Percentiles rank a stretch among this genome's conserved stretches.
These are phyloP conservation scores for Cryptococcus hybrid DNA, from an alignment of 1,284 basidiomycete species.

Conservation along the genomic window DNA sequence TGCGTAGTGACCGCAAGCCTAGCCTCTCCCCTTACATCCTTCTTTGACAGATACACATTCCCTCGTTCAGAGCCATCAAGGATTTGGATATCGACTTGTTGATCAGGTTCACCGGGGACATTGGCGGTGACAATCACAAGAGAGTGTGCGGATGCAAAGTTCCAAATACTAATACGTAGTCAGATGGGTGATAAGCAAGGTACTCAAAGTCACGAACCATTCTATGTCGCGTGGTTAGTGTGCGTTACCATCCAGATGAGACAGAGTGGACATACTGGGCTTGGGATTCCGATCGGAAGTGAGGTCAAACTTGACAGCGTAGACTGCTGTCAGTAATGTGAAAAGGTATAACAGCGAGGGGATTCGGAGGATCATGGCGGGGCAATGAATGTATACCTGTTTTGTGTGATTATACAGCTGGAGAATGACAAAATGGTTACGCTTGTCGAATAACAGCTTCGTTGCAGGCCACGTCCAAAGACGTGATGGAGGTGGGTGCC, in stretches of 20 bases:
- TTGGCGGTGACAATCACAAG: conserved; percentile 95
- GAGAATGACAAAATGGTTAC: too few relatives aligned
- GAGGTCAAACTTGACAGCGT: conserved; percentile 80
- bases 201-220: conserved; percentile 26
- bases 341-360: conserved; percentile 19
- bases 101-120: conserved; percentile 66
- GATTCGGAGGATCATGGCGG: conserved; percentile 5
- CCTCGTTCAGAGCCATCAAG: conserved; percentile 82
- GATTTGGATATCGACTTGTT: conserved; percentile 90
- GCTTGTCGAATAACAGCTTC: too few relatives aligned
- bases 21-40: conserved; percentile 83
- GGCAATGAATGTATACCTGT: too few relatives aligned
- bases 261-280: conserved; percentile 52
- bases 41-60: conserved; percentile 91
- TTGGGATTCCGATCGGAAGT: conserved; percentile 66
- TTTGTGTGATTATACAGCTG: too few relatives aligned
- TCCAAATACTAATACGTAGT: conserved; percentile 75
- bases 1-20: conserved; percentile 93
- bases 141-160: conserved; percentile 77
- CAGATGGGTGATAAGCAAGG: neutral
- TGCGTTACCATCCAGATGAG: neutral
- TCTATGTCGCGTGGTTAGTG: conserved; percentile 18
- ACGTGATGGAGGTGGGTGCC: too few relatives aligned
- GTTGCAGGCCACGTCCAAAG: too few relatives aligned
- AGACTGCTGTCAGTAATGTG: conserved; percentile 19